These are phyloP conservation scores for Thelephora terrestris DNA, from an alignment of 1,284 basidiomycete species.

Conservation along the genomic window DNA sequence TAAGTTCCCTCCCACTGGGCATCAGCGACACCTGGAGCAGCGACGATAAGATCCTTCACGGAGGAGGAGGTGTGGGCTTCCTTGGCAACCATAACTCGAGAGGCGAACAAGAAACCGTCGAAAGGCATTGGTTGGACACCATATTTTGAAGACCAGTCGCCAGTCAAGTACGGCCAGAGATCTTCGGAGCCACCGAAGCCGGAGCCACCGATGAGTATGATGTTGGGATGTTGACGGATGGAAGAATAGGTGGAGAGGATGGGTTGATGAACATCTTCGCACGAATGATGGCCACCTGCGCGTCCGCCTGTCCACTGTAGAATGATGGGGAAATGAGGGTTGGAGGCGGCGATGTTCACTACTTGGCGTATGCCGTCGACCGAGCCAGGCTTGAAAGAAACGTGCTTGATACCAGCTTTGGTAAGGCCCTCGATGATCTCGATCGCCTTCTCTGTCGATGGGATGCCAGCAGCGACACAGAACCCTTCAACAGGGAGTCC, in stretches of 20 bases:
- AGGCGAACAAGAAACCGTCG: slow-evolving; percentile 94
- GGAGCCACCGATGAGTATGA: slow-evolving; percentile 90
- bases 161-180: slow-evolving; percentile 94
- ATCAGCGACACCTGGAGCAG: slow-evolving; percentile 89
- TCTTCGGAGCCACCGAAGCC: slow-evolving; percentile 95
- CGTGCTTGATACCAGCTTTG: slow-evolving; percentile 81
- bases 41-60: slow-evolving; percentile 95
- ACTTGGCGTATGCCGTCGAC: slow-evolving; percentile 97
- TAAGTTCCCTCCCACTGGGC: slow-evolving; percentile 94
- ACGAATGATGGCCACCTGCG: slow-evolving; percentile 98
- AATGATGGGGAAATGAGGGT: slow-evolving; percentile 97
- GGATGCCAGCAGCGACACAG: slow-evolving; percentile 95
- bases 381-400: slow-evolving; percentile 96
- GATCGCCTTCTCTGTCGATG: slow-evolving; percentile 83
- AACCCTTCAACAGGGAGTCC: slow-evolving; percentile 96
- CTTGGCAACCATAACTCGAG: slow-evolving; percentile 96
- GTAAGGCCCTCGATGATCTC: slow-evolving; percentile 43
- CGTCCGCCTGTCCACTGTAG: slow-evolving; percentile 99
- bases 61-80: slow-evolving; percentile 92
- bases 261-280: slow-evolving; percentile 98
- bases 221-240: slow-evolving; percentile 85
- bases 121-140: slow-evolving; percentile 96
- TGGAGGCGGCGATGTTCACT: slow-evolving; percentile 88
- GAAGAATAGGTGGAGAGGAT: slow-evolving; percentile 84
- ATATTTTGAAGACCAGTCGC: slow-evolving; percentile 89